A percentile compares a stretch with the other conserved stretches of the same genome.
These are phyloP conservation scores for Cardamine chenopodiifolia DNA, from an alignment of 345 rosid genomes.

Conservation along the genomic window DNA sequence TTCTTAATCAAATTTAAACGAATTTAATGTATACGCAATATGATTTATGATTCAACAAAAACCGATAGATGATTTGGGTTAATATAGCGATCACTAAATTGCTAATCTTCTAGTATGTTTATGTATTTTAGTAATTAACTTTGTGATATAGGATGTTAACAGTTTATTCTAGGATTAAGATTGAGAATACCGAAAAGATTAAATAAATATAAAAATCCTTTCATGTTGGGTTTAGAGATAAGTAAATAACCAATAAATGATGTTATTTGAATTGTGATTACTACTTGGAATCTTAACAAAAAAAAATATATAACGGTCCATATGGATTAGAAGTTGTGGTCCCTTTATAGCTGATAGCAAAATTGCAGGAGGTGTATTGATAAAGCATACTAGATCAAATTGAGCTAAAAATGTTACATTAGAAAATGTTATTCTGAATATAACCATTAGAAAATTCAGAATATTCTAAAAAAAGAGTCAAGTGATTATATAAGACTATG, in stretches of 20 bases:
- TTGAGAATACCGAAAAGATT: not conserved
- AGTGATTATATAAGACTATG: no score
- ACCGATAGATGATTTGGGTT: not conserved
- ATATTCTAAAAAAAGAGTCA: no score
- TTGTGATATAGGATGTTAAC: not conserved
- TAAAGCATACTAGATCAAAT: not conserved
- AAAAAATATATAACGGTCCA: conserved; percentile 31
- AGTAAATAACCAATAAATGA: conserved; percentile 3
- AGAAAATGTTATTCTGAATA: no score
- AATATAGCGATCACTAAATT: not conserved
- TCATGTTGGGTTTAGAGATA: conserved; percentile 11
- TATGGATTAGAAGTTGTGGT: conserved; percentile 31
- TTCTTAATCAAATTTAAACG: not conserved
- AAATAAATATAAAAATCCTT: not conserved
- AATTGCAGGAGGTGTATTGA: conserved; percentile 25
- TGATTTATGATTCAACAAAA: not conserved
- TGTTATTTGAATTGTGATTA: conserved; percentile 20
- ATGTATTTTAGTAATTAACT: not conserved
- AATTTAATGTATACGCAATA: not conserved
- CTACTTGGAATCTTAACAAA: conserved; percentile 23
- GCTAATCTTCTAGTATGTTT: not conserved
- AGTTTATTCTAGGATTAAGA: not conserved
- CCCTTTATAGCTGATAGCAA: conserved; percentile 32
- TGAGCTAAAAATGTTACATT: not conserved
- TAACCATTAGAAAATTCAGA: no score